phyloP scores from a whole-genome alignment of 1,284 basidiomycete species.

The Mycena sp. region DNA sequence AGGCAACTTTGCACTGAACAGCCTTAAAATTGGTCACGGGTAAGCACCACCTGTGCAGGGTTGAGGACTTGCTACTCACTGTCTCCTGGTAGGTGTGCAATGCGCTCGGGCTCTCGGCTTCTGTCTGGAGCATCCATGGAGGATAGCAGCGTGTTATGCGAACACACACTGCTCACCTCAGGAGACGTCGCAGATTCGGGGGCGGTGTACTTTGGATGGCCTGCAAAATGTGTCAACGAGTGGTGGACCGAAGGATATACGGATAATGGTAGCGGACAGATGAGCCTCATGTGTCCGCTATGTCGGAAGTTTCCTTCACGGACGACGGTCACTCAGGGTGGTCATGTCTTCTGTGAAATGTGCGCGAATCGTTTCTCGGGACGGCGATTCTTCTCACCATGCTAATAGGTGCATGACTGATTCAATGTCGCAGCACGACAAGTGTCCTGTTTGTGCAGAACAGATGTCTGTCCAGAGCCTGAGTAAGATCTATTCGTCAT shows the following conservation, averaged over 20 bases:
- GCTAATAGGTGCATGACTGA: neutral
- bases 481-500: neutral
- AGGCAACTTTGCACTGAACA: slow-evolving; percentile 53
- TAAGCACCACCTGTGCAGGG: slow-evolving; percentile 29
- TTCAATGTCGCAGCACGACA: neutral
- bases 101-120: slow-evolving; percentile 55
- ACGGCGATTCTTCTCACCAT: neutral
- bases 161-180: slow-evolving; percentile 56
- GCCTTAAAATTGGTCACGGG: slow-evolving; percentile 50
- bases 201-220: slow-evolving; percentile 54
- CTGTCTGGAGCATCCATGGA: slow-evolving; percentile 60
- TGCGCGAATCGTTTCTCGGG: neutral
- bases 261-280: too few relatives aligned
- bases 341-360: slow-evolving; percentile 1
- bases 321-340: neutral
- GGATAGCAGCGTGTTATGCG: slow-evolving; percentile 54
- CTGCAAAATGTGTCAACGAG: slow-evolving; percentile 42
- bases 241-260: neutral
- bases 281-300: neutral
- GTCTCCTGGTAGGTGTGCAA: slow-evolving; percentile 40
- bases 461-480: neutral
- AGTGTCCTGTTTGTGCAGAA: neutral
- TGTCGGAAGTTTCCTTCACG: neutral
- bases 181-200: slow-evolving; percentile 57
- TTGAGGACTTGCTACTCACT: neutral